A percentile compares a stretch with the other conserved stretches of the same genome.
Conservation (phyloP, 306 rosid species). For the Prunus mira region DNA sequence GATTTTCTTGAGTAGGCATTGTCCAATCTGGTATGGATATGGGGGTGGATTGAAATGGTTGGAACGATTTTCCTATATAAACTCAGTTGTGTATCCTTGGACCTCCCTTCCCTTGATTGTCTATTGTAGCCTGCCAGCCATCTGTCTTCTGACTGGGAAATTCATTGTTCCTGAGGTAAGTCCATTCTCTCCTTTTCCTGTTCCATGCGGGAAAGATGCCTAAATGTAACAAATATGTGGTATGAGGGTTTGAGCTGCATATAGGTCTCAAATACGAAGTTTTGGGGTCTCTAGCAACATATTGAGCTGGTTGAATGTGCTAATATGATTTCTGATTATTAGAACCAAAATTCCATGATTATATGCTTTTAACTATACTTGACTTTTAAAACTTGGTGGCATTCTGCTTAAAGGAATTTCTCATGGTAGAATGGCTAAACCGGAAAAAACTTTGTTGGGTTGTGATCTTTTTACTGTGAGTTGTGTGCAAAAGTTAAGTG, state of each 20-base stretch:
- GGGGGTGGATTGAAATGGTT: conserved; percentile 82
- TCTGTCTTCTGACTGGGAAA: conserved; percentile 88
- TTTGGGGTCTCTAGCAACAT: background rate
- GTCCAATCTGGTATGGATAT: conserved; percentile 94
- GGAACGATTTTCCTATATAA: conserved; percentile 87
- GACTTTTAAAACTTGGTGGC: background rate
- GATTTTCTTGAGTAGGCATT: conserved; percentile 88
- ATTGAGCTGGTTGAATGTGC: background rate
- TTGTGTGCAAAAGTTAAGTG: background rate
- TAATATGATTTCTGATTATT: background rate
- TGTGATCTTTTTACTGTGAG: background rate
- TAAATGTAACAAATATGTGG: background rate
- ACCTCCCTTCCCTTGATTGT: conserved; percentile 86
- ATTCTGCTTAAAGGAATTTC: background rate
- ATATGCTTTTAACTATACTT: background rate
- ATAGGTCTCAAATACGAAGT: background rate
- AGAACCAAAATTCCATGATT: background rate
- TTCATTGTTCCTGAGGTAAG: conserved; percentile 96
- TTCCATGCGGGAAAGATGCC: background rate
- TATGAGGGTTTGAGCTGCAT: background rate
- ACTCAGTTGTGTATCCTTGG: conserved; percentile 89
- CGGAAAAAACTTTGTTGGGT: background rate
- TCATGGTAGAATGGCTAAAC: background rate
- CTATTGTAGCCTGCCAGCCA: conserved; percentile 90
- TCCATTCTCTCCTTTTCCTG: conserved; percentile 11